Conservation (phyloP, 768 basidiomycete genomes). For the Leucosporidium yakuticum region DNA sequence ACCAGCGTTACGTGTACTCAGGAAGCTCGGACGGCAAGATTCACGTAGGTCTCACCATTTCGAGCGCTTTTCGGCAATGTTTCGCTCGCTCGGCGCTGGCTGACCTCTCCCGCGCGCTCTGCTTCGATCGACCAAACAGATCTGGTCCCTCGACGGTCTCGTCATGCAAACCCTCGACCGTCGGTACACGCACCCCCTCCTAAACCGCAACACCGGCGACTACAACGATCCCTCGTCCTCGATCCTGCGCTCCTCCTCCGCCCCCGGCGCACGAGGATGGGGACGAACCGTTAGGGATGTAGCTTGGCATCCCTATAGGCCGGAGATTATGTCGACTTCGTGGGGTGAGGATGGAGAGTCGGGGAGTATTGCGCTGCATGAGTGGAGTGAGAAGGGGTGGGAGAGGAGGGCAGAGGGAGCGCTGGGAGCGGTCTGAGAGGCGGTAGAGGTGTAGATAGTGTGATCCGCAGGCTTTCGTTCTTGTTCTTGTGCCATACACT, state of each 20-base stretch:
- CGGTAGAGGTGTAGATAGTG: too few relatives aligned
- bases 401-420: too few relatives aligned
- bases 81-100: not conserved
- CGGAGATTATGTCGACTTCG: conserved; percentile 82
- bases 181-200: conserved; percentile 62
- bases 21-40: conserved; percentile 80
- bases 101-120: conserved; percentile 1
- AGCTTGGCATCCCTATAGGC: conserved; percentile 89
- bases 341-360: conserved; percentile 60
- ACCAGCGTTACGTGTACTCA: conserved; percentile 84
- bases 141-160: conserved; percentile 90
- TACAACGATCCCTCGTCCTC: conserved; percentile 61
- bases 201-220: conserved; percentile 36
- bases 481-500: too few relatives aligned
- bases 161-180: conserved; percentile 80
- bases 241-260: conserved; percentile 19
- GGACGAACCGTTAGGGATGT: conserved; percentile 76
- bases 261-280: conserved; percentile 40
- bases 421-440: too few relatives aligned
- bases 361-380: conserved; percentile 75
- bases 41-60: conserved; percentile 55
- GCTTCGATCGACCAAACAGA: conserved; percentile 48
- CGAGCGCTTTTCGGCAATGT: not conserved
- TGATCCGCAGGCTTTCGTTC: too few relatives aligned
- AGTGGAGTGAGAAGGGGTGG: conserved; percentile 65